A percentile compares a stretch with the other conserved stretches of the same genome.
These are phyloP conservation scores for Mycena maculata DNA, from an alignment of 768 basidiomycete genomes.

Conservation along the genomic window DNA sequence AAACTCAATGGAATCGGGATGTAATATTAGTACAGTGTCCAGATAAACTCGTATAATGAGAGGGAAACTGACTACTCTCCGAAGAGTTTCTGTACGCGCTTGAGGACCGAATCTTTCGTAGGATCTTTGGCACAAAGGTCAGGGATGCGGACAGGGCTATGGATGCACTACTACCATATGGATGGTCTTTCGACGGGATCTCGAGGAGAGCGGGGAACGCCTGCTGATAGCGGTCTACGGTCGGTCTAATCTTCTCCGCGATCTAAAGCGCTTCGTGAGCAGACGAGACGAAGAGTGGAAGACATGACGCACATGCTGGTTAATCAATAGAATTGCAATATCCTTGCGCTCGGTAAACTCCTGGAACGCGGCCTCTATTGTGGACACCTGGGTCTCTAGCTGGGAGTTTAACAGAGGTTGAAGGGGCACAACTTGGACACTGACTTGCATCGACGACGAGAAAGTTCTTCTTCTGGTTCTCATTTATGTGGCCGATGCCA, in stretches of 20 bases:
- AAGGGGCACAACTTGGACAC: slow-evolving; percentile 44
- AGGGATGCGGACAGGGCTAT: slow-evolving; percentile 4
- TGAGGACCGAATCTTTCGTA: slow-evolving; percentile 93
- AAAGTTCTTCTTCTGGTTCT: slow-evolving; percentile 97
- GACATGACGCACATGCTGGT: slow-evolving; percentile 86
- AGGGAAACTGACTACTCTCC: slow-evolving; percentile 74
- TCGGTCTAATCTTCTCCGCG: slow-evolving; percentile 95
- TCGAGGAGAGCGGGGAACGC: slow-evolving; percentile 97
- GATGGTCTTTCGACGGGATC: slow-evolving; percentile 98
- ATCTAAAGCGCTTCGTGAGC: slow-evolving; percentile 63
- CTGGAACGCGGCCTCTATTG: slow-evolving; percentile 92
- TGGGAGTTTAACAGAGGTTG: not conserved
- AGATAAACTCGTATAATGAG: slow-evolving; percentile 30
- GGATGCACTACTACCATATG: slow-evolving; percentile 77
- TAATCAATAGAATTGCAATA: slow-evolving; percentile 96
- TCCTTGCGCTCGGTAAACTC: slow-evolving; percentile 96
- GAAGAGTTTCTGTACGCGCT: slow-evolving; percentile 95
- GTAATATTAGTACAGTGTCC: slow-evolving; percentile 39
- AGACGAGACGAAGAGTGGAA: slow-evolving; percentile 3
- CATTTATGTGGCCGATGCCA: slow-evolving; percentile 92
- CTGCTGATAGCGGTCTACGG: slow-evolving; percentile 95
- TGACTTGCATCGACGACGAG: slow-evolving; percentile 95
- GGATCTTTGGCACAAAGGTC: slow-evolving; percentile 71
- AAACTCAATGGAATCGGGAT: slow-evolving; percentile 35
- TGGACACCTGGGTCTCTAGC: slow-evolving; percentile 89